Evolutionary conservation across 345 rosid genomes (phyloP).

Genomic region (Brassica rapa): DNA sequence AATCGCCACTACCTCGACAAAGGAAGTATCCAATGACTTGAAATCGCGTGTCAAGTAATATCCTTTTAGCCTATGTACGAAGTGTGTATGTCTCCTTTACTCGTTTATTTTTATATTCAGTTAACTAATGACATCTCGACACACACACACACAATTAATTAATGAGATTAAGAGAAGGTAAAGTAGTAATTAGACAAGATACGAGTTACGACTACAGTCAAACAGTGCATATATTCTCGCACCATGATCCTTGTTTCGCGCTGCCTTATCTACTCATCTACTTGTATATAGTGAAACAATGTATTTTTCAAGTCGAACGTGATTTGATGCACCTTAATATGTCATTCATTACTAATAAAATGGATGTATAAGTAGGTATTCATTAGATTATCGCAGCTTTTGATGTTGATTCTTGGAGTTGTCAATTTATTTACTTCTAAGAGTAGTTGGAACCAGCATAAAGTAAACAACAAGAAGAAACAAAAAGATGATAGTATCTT

Average conservation of each 20-base stretch:
- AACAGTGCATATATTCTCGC: constrained; percentile 43
- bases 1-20: constrained; percentile 13
- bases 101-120: background rate
- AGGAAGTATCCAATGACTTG: constrained; percentile 12
- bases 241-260: constrained; percentile 41
- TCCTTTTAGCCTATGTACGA: background rate
- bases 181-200: background rate
- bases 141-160: background rate
- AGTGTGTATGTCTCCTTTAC: constrained; percentile 5
- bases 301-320: background rate
- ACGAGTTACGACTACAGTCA: constrained; percentile 23
- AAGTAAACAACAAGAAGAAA: constrained; percentile 15
- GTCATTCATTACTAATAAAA: background rate
- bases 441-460: background rate
- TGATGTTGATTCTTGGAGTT: constrained; percentile 17
- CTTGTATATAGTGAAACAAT: background rate
- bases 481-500: background rate
- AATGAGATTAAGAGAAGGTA: background rate
- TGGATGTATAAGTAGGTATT: background rate
- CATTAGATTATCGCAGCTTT: background rate
- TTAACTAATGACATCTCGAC: background rate
- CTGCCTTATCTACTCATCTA: constrained; percentile 30
- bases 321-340: constrained; percentile 1
- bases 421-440: background rate
- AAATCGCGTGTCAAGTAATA: background rate